Percentiles rank a stretch among this genome's conserved stretches.
phyloP scores from a whole-genome alignment of 768 basidiomycete genomes.

The Pluteus cervinus region DNA sequence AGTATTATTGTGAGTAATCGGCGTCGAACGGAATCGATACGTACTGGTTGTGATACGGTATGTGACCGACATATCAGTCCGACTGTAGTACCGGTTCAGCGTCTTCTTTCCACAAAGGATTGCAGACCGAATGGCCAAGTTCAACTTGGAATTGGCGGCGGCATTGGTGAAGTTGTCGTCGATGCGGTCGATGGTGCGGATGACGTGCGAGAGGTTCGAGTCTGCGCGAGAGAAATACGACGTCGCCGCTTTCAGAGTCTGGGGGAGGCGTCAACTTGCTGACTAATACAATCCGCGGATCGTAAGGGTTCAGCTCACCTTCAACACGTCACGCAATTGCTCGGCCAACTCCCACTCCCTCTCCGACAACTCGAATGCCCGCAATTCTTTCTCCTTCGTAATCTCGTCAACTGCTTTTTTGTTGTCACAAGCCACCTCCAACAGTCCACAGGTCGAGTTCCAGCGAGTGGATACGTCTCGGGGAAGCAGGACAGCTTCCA shows the following conservation, averaged over 20 bases:
- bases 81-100: constrained; percentile 19
- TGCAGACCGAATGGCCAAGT: constrained; percentile 12
- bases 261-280: neutral
- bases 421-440: constrained; percentile 20
- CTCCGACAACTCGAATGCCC: constrained; percentile 9
- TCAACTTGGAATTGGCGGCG: constrained; percentile 1
- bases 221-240: constrained; percentile 18
- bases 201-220: constrained; percentile 20
- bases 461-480: constrained; percentile 27
- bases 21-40: constrained; percentile 3
- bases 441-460: constrained; percentile 31
- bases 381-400: constrained; percentile 11
- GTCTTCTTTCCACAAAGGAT: constrained; percentile 15
- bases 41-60: constrained; percentile 22
- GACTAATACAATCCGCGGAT: neutral
- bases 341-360: constrained; percentile 21
- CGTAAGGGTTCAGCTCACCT: constrained; percentile 12
- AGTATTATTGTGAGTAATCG: neutral
- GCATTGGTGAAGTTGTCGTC: constrained; percentile 11
- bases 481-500: constrained; percentile 15
- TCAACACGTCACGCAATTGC: constrained; percentile 19
- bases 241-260: constrained; percentile 25
- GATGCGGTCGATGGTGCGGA: constrained; percentile 28
- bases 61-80: constrained; percentile 15
- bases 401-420: constrained; percentile 15